phyloP scores from a whole-genome alignment of 2,329 filamentous ascomycete species.

The Coniochaeta hoffmannii region DNA sequence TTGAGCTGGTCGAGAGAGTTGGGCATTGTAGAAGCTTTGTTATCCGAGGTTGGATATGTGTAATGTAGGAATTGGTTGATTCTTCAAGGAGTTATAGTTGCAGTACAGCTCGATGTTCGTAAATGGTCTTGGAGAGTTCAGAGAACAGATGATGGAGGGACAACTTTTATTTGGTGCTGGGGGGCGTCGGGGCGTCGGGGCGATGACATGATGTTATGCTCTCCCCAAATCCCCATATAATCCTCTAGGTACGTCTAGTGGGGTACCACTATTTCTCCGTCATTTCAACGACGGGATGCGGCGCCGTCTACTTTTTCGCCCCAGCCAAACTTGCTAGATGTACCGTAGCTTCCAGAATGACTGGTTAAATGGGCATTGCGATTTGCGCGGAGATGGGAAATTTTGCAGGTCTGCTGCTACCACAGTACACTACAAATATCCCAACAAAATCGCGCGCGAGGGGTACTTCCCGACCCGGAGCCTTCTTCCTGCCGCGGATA shows the following conservation, averaged over 20 bases:
- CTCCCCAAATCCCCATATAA: not conserved
- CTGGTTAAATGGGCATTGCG: not conserved
- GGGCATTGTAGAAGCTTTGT: constrained; percentile 51
- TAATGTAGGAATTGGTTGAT: not conserved
- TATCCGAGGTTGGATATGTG: not conserved
- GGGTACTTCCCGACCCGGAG: not conserved
- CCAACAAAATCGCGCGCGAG: not conserved
- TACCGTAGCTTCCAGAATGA: not conserved
- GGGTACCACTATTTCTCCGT: not conserved
- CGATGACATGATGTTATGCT: constrained; percentile 1
- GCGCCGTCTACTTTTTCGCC: not conserved
- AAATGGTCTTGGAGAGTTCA: not conserved
- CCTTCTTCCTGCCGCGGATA: not conserved
- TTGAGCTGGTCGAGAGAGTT: constrained; percentile 95
- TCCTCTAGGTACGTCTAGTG: not conserved
- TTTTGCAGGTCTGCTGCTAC: not conserved
- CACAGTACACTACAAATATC: no score
- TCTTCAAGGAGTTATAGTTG: not conserved
- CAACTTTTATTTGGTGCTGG: not conserved
- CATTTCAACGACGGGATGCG: not conserved
- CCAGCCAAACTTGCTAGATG: not conserved
- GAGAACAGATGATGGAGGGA: not conserved
- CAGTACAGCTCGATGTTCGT: not conserved
- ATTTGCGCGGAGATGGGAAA: not conserved
- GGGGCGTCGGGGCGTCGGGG: no score